A percentile compares a stretch with the other conserved stretches of the same genome.
Conservation (phyloP, 1,284 basidiomycete genomes). For the Boletus mariae region DNA sequence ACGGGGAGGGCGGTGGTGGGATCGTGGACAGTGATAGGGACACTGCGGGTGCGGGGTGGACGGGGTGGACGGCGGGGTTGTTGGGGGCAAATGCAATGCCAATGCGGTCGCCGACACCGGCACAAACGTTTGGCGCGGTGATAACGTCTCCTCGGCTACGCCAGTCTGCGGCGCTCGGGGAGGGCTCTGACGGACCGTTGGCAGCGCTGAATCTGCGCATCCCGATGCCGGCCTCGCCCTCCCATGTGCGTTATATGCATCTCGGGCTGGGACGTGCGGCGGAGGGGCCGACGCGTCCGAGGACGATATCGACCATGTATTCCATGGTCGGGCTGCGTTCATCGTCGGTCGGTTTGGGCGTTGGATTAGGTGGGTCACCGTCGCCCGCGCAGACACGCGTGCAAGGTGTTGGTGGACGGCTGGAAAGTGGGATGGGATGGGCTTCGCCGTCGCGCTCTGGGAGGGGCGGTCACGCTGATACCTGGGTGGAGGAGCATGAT, state of each 20-base stretch:
- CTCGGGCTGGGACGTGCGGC: slow-evolving; percentile 20
- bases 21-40: background rate
- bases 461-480: background rate
- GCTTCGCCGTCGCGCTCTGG: background rate
- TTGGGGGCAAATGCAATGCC: slow-evolving; percentile 35
- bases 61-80: slow-evolving; percentile 51
- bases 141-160: slow-evolving; percentile 60
- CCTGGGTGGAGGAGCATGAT: slow-evolving; percentile 1
- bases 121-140: slow-evolving; percentile 62
- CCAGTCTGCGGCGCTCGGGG: slow-evolving; percentile 44
- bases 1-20: slow-evolving; percentile 1
- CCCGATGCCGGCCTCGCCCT: slow-evolving; percentile 44
- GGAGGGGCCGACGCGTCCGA: slow-evolving; percentile 34
- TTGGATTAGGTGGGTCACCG: slow-evolving; percentile 19
- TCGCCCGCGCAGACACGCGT: slow-evolving; percentile 8
- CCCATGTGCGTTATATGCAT: background rate
- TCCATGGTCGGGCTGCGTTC: slow-evolving; percentile 47
- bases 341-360: slow-evolving; percentile 25
- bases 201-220: slow-evolving; percentile 54
- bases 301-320: slow-evolving; percentile 59
- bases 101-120: slow-evolving; percentile 28
- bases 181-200: slow-evolving; percentile 26
- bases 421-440: background rate
- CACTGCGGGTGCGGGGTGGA: slow-evolving; percentile 41
- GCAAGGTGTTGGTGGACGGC: background rate